Conservation (phyloP, 2,329 filamentous ascomycete genomes). For the Clonostachys sp. region DNA sequence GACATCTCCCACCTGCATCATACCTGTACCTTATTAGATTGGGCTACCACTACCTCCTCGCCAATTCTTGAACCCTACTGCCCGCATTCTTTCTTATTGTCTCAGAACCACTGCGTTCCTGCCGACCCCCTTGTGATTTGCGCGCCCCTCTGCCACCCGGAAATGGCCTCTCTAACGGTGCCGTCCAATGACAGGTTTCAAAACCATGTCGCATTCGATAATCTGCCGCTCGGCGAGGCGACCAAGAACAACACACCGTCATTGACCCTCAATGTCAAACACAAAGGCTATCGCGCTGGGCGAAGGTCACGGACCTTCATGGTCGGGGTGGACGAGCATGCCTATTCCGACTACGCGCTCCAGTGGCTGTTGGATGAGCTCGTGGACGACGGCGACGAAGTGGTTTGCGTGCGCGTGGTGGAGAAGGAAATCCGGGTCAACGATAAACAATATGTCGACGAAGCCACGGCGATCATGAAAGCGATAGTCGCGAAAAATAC, state of each 20-base stretch:
- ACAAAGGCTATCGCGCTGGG: slow-evolving; percentile 78
- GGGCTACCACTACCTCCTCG: no score
- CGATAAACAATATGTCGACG: slow-evolving; percentile 67
- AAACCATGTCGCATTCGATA: slow-evolving; percentile 57
- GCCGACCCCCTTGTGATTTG: no score
- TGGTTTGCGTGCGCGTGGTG: slow-evolving; percentile 84
- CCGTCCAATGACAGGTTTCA: slow-evolving; percentile 45
- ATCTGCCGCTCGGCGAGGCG: slow-evolving; percentile 50
- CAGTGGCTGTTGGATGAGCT: slow-evolving; percentile 91
- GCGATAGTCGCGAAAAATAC: slow-evolving; percentile 74
- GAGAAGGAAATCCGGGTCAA: slow-evolving; percentile 75
- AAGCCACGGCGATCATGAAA: slow-evolving; percentile 71
- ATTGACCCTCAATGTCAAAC: slow-evolving; percentile 79
- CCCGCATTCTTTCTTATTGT: no score
- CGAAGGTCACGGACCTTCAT: slow-evolving; percentile 84
- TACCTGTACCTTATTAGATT: no score
- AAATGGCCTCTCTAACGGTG: slow-evolving; percentile 39
- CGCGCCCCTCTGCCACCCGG: background rate
- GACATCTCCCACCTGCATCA: no score
- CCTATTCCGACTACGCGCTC: slow-evolving; percentile 87
- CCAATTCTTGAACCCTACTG: no score
- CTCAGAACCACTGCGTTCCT: no score
- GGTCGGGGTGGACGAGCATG: slow-evolving; percentile 85
- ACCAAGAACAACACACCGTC: slow-evolving; percentile 59
- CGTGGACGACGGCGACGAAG: slow-evolving; percentile 89